Percentiles rank a stretch among this genome's conserved stretches.
These are phyloP conservation scores for Venturia effusa DNA, from an alignment of 2,329 filamentous ascomycete genomes.

Conservation along the genomic window DNA sequence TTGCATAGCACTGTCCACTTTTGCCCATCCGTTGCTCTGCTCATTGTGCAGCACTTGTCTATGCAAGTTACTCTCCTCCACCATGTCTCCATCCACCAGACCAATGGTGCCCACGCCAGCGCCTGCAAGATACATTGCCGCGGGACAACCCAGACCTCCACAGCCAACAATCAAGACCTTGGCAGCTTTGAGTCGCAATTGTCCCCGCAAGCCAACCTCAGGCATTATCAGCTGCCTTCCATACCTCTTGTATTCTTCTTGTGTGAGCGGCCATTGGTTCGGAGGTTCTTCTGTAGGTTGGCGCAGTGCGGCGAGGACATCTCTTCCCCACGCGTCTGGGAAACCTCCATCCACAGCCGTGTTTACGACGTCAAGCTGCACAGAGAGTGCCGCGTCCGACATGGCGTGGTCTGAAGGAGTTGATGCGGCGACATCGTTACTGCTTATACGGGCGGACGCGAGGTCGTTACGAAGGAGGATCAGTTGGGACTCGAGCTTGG, in stretches of 20 bases:
- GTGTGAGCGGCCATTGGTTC: slow-evolving; percentile 53
- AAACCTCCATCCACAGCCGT: slow-evolving; percentile 30
- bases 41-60: slow-evolving; percentile 77
- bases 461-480: slow-evolving; percentile 4
- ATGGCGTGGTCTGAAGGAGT: neutral
- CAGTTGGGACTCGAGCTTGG: slow-evolving; percentile 4
- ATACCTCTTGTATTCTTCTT: slow-evolving; percentile 75
- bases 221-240: slow-evolving; percentile 85
- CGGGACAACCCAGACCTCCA: slow-evolving; percentile 84
- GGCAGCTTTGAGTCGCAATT: slow-evolving; percentile 59
- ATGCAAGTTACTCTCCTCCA: slow-evolving; percentile 86
- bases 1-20: slow-evolving; percentile 60
- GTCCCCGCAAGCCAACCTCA: slow-evolving; percentile 66
- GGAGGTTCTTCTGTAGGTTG: slow-evolving; percentile 16
- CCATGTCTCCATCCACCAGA: slow-evolving; percentile 75
- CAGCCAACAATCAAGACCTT: slow-evolving; percentile 74
- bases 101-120: slow-evolving; percentile 78
- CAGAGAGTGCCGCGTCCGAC: slow-evolving; percentile 15
- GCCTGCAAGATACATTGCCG: slow-evolving; percentile 83
- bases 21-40: slow-evolving; percentile 58
- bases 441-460: slow-evolving; percentile 9
- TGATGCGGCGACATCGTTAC: slow-evolving; percentile 13
- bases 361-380: slow-evolving; percentile 18
- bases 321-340: slow-evolving; percentile 31
- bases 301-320: slow-evolving; percentile 27